Conservation (phyloP, 768 basidiomycete species). For the Boletus pseudo-olivaceus region DNA sequence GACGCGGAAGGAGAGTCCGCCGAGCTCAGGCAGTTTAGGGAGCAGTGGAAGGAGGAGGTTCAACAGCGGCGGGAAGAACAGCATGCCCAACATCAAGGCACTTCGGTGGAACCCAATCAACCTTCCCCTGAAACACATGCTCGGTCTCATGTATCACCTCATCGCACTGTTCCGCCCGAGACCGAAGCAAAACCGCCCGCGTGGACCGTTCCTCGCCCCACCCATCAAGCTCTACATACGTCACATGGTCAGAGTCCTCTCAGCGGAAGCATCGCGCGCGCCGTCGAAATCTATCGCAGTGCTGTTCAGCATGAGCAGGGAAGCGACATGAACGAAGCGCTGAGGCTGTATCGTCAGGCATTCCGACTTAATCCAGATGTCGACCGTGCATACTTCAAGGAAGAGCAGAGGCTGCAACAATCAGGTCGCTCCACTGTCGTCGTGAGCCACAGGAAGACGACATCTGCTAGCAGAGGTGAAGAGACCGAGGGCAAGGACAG, state of each 20-base stretch:
- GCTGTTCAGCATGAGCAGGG: constrained; percentile 74
- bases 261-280: constrained; percentile 40
- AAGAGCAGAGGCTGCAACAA: constrained; percentile 40
- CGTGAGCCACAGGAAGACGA: constrained; percentile 67
- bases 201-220: constrained; percentile 12
- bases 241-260: constrained; percentile 29
- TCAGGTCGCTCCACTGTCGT: background rate
- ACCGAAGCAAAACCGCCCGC: constrained; percentile 7
- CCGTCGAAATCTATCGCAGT: constrained; percentile 62
- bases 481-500: constrained; percentile 62
- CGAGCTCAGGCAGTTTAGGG: constrained; percentile 69
- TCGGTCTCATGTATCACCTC: constrained; percentile 1
- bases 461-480: constrained; percentile 69
- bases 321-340: constrained; percentile 72
- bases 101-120: background rate
- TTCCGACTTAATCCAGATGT: constrained; percentile 77
- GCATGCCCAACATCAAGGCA: constrained; percentile 4
- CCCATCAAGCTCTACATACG: constrained; percentile 14
- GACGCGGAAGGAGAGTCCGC: constrained; percentile 42
- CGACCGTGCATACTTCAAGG: constrained; percentile 62
- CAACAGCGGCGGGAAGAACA: constrained; percentile 29
- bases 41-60: constrained; percentile 71
- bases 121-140: constrained; percentile 9
- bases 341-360: constrained; percentile 72
- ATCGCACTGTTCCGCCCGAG: background rate